A percentile compares a stretch with the other conserved stretches of the same genome.
Evolutionary conservation across 2,329 filamentous ascomycete genomes (phyloP).

Genomic region (Dryadomyces sulphureus): DNA sequence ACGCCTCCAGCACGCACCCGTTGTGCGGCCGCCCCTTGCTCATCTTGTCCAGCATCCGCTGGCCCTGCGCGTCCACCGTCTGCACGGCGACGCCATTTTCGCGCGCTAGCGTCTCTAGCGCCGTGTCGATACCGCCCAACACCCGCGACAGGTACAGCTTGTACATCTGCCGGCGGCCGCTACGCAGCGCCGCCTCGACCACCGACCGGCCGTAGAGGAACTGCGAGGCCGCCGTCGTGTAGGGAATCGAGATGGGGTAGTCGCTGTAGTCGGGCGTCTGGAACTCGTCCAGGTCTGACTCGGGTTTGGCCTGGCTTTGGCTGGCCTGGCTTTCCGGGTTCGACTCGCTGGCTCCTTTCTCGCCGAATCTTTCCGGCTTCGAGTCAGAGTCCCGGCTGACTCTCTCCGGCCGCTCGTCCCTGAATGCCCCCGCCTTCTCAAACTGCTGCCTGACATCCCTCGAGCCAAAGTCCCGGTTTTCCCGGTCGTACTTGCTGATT

Average conservation of each 20-base stretch:
- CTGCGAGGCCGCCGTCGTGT: constrained; percentile 77
- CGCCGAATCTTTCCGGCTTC: too few species aligned
- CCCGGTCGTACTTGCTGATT: too few species aligned
- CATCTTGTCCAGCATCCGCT: constrained; percentile 69
- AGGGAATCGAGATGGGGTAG: constrained; percentile 20
- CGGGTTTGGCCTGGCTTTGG: too few species aligned
- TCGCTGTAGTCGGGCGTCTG: background rate
- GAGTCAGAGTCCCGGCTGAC: too few species aligned
- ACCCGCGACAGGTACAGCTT: constrained; percentile 63
- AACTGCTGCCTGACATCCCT: too few species aligned
- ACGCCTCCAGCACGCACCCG: constrained; percentile 75
- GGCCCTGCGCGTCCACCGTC: constrained; percentile 42
- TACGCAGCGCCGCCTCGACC: constrained; percentile 62
- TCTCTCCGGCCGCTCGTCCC: too few species aligned
- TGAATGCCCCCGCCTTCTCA: too few species aligned
- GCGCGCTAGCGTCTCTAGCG: constrained; percentile 30
- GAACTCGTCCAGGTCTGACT: background rate
- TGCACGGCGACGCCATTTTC: constrained; percentile 37
- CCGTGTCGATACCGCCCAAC: constrained; percentile 26
- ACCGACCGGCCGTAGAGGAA: constrained; percentile 79
- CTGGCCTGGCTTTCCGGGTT: too few species aligned
- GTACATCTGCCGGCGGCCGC: constrained; percentile 58
- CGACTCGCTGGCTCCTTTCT: too few species aligned
- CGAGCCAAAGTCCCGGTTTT: too few species aligned
- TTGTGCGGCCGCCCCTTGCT: constrained; percentile 76